A percentile compares a stretch with the other conserved stretches of the same genome.
phyloP scores from a whole-genome alignment of 495 filamentous ascomycete species.

The Aspergillus sclerotioniger region DNA sequence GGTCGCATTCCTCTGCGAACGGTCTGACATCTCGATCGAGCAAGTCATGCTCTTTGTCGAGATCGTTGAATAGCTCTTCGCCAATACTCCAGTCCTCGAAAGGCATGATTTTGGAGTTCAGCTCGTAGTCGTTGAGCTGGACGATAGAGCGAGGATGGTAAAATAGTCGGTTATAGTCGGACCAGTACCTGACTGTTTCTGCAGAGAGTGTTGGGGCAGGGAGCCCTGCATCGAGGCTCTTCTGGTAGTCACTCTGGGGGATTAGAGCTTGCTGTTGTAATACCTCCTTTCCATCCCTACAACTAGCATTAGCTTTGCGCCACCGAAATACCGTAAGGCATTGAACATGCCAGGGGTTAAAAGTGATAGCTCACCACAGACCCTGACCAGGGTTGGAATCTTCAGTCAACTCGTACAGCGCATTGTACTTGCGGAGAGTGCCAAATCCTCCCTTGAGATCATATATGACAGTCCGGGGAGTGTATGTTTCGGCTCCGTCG shows the following conservation, averaged over 20 bases:
- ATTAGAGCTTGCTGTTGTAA: constrained; percentile 67
- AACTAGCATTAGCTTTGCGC: not conserved
- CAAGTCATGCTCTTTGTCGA: constrained; percentile 84
- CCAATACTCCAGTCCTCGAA: constrained; percentile 81
- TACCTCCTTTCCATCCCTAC: constrained; percentile 67
- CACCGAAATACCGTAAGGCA: not conserved
- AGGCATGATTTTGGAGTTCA: constrained; percentile 71
- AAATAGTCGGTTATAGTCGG: constrained; percentile 86
- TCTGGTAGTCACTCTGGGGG: constrained; percentile 69
- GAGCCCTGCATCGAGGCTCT: constrained; percentile 68
- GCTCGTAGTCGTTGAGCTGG: constrained; percentile 83
- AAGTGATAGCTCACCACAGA: constrained; percentile 54
- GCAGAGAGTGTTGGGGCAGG: constrained; percentile 59
- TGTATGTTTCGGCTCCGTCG: constrained; percentile 84
- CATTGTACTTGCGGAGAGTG: constrained; percentile 80
- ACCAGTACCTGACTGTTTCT: constrained; percentile 84
- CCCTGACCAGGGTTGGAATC: constrained; percentile 47
- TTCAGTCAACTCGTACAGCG: constrained; percentile 73
- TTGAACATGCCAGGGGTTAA: not conserved
- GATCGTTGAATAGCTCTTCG: constrained; percentile 74
- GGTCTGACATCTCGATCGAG: constrained; percentile 83
- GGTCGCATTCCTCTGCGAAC: constrained; percentile 91
- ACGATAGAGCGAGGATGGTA: constrained; percentile 89
- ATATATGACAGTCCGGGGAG: constrained; percentile 87
- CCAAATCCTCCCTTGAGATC: constrained; percentile 94